Base-by-base conservation (phyloP, 495 filamentous ascomycete species). In the Mytilinidion resinicola region DNA sequence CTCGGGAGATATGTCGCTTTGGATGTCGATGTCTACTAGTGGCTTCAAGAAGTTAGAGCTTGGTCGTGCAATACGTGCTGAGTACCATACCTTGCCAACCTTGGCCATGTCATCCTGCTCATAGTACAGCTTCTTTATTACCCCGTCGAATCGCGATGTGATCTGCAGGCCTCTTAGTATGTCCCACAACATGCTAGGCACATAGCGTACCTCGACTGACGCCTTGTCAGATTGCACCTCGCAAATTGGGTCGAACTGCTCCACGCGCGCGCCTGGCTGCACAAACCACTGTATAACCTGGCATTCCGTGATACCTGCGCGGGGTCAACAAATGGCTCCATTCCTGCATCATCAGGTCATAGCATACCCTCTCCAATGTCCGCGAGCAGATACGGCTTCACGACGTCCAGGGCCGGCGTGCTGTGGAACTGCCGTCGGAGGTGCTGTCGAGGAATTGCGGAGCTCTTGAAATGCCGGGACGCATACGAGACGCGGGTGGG, bases 241-340 rank as follows among this genome's bases (percentile, higher is more conserved):
- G 72, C 95, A 99, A 38, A 99, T 75, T 55, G 90, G 92, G 69
- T 95, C 92, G 82, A 95, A 99, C 74, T 99, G 90, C 76, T 97
- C 91, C 63, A 99, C 90, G 53, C 90, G 84, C 21, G 95, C 95
- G 51, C 88, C 91, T 51, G 95, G 91, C 71, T 96, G 87, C 59
- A 97, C 93, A 71, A 96, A 99, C 95, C 95, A 99, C 77, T 97
- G 95, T 64, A 97, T 97, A 67, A 99, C 89, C 71, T 97, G 92
- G 71, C 93, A 95, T 74, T 98, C 93, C 63, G 90, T 89, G 67
- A 97, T 98, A 49, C 93, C 91, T 96, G 57, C 41, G 38, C 49
- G 25, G 55, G 36, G 55, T 34, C 25, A 12, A 35, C 7, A 11
- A 21, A 47, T 33, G 54, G 51, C 36, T 21, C 44, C 0, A 53